These are phyloP conservation scores for Mycena venus DNA, from an alignment of 768 basidiomycete genomes.

Conservation along the genomic window DNA sequence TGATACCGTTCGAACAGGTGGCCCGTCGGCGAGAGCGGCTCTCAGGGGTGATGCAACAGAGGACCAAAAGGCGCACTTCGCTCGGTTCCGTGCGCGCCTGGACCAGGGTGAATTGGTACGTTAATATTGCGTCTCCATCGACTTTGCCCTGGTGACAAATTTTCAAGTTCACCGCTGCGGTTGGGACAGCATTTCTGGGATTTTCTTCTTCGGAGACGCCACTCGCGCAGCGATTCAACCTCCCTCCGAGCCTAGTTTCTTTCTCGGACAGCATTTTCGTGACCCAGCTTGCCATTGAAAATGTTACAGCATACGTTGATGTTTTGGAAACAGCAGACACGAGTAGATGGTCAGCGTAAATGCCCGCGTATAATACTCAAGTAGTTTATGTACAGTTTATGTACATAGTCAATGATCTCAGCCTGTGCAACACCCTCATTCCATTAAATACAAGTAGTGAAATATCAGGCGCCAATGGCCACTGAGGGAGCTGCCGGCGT, in stretches of 20 bases:
- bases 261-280: constrained; percentile 63
- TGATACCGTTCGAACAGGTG: constrained; percentile 64
- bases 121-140: not conserved
- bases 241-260: constrained; percentile 60
- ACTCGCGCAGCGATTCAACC: constrained; percentile 63
- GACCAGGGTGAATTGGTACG: constrained; percentile 67
- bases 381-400: not conserved
- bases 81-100: constrained; percentile 63
- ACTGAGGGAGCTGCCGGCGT: constrained; percentile 3
- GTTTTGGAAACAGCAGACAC: constrained; percentile 50
- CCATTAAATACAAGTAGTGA: not conserved
- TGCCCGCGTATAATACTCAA: not conserved
- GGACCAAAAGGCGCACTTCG: constrained; percentile 61
- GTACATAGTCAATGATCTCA: not conserved
- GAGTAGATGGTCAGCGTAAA: constrained; percentile 17
- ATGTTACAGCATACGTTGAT: constrained; percentile 71
- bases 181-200: constrained; percentile 65
- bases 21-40: constrained; percentile 62
- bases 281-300: constrained; percentile 68
- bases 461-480: constrained; percentile 19
- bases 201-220: constrained; percentile 69
- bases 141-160: not conserved
- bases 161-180: constrained; percentile 69
- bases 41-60: constrained; percentile 55
- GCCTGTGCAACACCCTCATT: not conserved